Evolutionary conservation across 306 rosid species (phyloP).

Genomic region (Cicer pinnatifidum): DNA sequence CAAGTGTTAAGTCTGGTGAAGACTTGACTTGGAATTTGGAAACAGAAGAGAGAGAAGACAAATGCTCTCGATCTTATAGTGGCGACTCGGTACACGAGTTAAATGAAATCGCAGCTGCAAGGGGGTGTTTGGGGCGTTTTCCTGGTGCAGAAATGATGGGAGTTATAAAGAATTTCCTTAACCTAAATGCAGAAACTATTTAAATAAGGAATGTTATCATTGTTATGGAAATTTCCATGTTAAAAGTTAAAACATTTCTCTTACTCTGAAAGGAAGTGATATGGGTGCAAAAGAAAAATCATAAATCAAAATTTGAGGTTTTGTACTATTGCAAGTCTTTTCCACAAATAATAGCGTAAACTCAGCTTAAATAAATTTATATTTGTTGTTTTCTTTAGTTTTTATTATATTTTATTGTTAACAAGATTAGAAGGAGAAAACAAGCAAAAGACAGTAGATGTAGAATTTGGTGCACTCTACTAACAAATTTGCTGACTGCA

Average conservation of each 20-base stretch:
- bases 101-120: constrained; percentile 75
- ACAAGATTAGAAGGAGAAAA: not conserved
- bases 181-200: constrained; percentile 50
- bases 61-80: constrained; percentile 48
- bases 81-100: constrained; percentile 81
- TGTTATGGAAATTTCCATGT: constrained; percentile 34
- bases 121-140: constrained; percentile 90
- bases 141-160: constrained; percentile 99
- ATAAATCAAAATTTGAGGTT: constrained; percentile 28
- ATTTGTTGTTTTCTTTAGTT: not conserved
- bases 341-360: constrained; percentile 29
- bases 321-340: constrained; percentile 25
- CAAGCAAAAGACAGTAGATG: too few relatives aligned
- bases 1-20: constrained; percentile 60
- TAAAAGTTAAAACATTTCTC: constrained; percentile 15
- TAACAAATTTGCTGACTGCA: too few relatives aligned
- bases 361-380: constrained; percentile 3
- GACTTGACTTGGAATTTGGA: constrained; percentile 49
- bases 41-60: constrained; percentile 46
- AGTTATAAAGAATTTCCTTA: constrained; percentile 65
- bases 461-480: too few relatives aligned
- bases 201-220: constrained; percentile 17
- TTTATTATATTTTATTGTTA: not conserved
- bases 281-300: not conserved
- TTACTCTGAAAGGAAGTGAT: constrained; percentile 25